These are phyloP conservation scores for Lecanicillium sp. DNA, from an alignment of 2,329 filamentous ascomycete species.

Conservation along the genomic window DNA sequence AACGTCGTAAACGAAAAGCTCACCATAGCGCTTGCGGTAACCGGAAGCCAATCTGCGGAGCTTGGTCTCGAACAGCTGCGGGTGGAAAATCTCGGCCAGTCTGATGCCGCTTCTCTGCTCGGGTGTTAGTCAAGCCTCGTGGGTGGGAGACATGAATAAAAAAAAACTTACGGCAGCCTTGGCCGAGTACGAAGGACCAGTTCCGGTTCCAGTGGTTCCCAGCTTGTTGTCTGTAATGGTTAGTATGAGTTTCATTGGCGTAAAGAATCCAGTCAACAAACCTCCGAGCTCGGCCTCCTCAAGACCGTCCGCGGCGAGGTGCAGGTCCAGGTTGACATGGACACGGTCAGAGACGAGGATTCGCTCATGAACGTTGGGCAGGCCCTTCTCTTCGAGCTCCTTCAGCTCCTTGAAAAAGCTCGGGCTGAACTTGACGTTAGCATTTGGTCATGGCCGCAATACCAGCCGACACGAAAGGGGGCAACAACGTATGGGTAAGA, in stretches of 20 bases:
- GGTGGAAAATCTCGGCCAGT: slow-evolving; percentile 62
- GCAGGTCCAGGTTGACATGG: slow-evolving; percentile 60
- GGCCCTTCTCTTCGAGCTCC: slow-evolving; percentile 34
- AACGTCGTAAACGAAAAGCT: slow-evolving; percentile 58
- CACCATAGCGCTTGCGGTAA: slow-evolving; percentile 61
- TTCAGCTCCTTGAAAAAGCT: slow-evolving; percentile 38
- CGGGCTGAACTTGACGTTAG: slow-evolving; percentile 23
- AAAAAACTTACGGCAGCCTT: slow-evolving; percentile 18
- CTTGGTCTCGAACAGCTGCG: slow-evolving; percentile 59
- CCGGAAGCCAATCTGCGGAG: slow-evolving; percentile 54
- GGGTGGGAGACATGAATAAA: slow-evolving; percentile 14
- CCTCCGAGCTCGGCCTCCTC: slow-evolving; percentile 50
- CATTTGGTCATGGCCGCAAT: slow-evolving; percentile 18
- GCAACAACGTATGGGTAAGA: not conserved
- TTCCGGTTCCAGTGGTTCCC: slow-evolving; percentile 29
- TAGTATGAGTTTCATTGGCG: too few relatives aligned
- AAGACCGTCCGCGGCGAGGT: slow-evolving; percentile 62
- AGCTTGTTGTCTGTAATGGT: slow-evolving; percentile 20
- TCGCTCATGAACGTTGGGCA: slow-evolving; percentile 33
- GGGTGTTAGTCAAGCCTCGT: not conserved
- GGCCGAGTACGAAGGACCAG: slow-evolving; percentile 29
- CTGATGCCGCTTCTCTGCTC: slow-evolving; percentile 56
- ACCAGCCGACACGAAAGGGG: slow-evolving; percentile 20
- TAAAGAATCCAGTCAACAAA: too few relatives aligned
- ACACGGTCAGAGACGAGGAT: slow-evolving; percentile 60